phyloP scores from a whole-genome alignment of 495 filamentous ascomycete species.

The Paragyromitra xinjiangensis region DNA sequence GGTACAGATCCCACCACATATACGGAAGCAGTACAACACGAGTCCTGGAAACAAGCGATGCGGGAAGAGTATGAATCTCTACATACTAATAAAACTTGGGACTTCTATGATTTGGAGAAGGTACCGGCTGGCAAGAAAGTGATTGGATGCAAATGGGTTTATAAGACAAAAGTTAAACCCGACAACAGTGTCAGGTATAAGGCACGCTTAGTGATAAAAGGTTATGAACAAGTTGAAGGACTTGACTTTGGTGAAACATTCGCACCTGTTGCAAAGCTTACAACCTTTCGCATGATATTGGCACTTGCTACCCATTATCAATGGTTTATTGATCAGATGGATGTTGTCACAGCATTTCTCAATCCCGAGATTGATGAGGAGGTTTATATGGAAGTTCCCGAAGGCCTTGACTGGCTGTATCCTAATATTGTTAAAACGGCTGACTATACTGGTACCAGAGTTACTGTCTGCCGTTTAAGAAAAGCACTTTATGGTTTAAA shows the following conservation, averaged over 20 bases:
- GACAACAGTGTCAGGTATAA: slow-evolving; percentile 34
- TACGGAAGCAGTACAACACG: not conserved
- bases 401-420: not conserved
- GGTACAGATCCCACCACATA: not conserved
- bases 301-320: slow-evolving; percentile 16
- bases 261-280: slow-evolving; percentile 32
- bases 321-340: slow-evolving; percentile 16
- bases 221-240: slow-evolving; percentile 50
- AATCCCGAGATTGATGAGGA: not conserved
- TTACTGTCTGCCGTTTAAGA: not conserved
- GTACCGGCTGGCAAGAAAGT: not conserved
- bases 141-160: not conserved
- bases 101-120: not conserved
- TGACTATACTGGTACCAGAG: not conserved
- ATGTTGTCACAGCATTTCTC: slow-evolving; percentile 38
- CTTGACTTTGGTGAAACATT: no score
- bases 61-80: not conserved
- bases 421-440: slow-evolving; percentile 36
- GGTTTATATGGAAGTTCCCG: slow-evolving; percentile 15
- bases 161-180: not conserved
- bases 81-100: not conserved
- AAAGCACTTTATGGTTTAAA: slow-evolving; percentile 35
- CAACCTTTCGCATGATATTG: slow-evolving; percentile 32
- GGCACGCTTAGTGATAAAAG: slow-evolving; percentile 49
- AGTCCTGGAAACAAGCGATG: not conserved